phyloP scores from a whole-genome alignment of 1,284 basidiomycete species.

The Sporisorium sorghi region DNA sequence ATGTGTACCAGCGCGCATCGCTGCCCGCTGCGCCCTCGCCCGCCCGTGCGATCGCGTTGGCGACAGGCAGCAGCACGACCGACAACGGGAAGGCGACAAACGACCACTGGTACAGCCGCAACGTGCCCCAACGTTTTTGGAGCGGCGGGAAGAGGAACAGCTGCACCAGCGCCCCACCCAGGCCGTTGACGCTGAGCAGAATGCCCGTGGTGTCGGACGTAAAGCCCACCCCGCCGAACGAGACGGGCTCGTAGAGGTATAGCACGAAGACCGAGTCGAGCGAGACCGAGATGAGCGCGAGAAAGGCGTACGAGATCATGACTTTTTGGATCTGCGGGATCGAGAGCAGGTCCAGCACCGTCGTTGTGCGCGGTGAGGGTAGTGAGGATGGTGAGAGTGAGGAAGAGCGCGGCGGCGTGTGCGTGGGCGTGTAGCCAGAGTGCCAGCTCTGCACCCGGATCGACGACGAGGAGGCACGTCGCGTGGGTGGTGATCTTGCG shows the following conservation, averaged over 20 bases:
- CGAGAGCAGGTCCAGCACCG: conserved; percentile 25
- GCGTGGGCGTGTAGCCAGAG: conserved; percentile 41
- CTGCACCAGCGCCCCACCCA: conserved; percentile 63
- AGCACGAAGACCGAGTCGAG: conserved; percentile 55
- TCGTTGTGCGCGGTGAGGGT: neutral
- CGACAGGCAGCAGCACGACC: conserved; percentile 63
- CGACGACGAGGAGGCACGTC: conserved; percentile 13
- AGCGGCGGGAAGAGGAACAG: conserved; percentile 69
- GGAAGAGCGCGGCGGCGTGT: conserved; percentile 12
- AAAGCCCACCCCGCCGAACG: conserved; percentile 47
- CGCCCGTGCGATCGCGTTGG: conserved; percentile 53
- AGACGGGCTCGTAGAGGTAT: conserved; percentile 52
- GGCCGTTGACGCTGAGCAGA: conserved; percentile 62
- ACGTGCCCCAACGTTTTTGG: conserved; percentile 65
- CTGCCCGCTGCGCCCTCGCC: neutral
- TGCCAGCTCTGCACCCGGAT: conserved; percentile 32
- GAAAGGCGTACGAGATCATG: conserved; percentile 44
- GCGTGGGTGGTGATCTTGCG: neutral
- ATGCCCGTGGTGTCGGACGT: conserved; percentile 42
- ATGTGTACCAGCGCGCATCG: neutral
- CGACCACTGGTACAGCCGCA: conserved; percentile 61
- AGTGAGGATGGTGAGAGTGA: conserved; percentile 4
- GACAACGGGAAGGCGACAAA: conserved; percentile 67
- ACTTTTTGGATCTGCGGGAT: conserved; percentile 62
- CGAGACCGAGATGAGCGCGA: conserved; percentile 41